Base-by-base conservation (phyloP, 495 filamentous ascomycete genomes). In the Podospora didyma region DNA sequence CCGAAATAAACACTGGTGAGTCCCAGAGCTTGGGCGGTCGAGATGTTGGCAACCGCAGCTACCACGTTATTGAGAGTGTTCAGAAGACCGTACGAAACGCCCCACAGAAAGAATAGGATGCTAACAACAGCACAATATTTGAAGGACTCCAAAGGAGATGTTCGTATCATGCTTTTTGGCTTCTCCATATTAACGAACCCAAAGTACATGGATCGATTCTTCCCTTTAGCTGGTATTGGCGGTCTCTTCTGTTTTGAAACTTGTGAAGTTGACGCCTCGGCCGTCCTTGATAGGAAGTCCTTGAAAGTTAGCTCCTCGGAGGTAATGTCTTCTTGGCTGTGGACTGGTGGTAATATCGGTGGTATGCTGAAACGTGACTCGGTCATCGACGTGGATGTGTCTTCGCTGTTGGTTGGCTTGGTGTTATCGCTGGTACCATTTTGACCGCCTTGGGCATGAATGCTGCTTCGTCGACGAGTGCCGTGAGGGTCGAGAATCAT, bases 71-170 rank as follows among this genome's bases (percentile, higher is more conserved):
- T 93, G 44, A 95, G 78, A 23, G 60, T 69, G 55, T 70, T 64
- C 11, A 95, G 78, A 24, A 96, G 79, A 14, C 90, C 89, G 66
- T 95, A 94, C 0, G 88, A 86, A 59, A 96, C 89, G 0, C 91
- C 90, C 90, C 89, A 94, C 2, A 96, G 74, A 61, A 96, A 88
- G 69, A 94, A 95, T 1, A 96, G 75, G 46, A 90, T 81, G 26
- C 88, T 90, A 57, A 90, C 87, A 34, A 90, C 69, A 24, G 72
- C 69, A 62, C 76, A 77, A 57, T 80, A 80, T 54, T 70, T 77
- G 62, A 80, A 73, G 1, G 73, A 75, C 44, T 82, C 78, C 44
- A 58, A 57, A 2, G 70, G 68, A 4, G 68, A 71, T 9, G 74
- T 73, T 49, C 80, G 80, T 26, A 90, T 76, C 84, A 96, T 90